A percentile compares a stretch with the other conserved stretches of the same genome.
These are phyloP conservation scores for Rhizophora apiculata DNA, from an alignment of 345 rosid genomes.

Conservation along the genomic window DNA sequence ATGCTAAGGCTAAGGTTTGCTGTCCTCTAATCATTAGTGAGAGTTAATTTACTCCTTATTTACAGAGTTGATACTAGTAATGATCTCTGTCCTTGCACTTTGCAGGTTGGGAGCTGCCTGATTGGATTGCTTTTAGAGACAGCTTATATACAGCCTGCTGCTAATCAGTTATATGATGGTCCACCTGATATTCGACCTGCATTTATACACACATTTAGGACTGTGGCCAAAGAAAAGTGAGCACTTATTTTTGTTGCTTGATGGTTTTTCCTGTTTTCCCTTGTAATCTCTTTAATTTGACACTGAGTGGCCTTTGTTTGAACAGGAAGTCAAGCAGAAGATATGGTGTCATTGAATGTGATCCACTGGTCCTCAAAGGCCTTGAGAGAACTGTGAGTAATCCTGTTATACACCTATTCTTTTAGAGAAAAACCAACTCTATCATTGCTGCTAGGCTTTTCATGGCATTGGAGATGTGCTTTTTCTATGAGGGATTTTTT, in stretches of 20 bases:
- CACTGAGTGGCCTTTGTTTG: constrained; percentile 9
- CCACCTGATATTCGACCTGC: constrained; percentile 94
- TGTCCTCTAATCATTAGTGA: constrained; percentile 19
- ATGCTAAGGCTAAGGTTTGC: constrained; percentile 79
- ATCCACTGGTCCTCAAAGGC: constrained; percentile 81
- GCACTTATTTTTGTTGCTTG: constrained; percentile 23
- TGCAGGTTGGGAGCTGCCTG: constrained; percentile 90
- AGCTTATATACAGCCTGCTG: constrained; percentile 83
- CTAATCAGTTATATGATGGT: constrained; percentile 52
- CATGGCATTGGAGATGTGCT: no score
- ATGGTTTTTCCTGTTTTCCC: constrained; percentile 2
- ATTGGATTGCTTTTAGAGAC: constrained; percentile 74
- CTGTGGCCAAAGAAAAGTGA: constrained; percentile 51
- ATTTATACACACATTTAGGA: constrained; percentile 65
- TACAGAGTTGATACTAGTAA: not conserved
- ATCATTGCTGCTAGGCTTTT: no score
- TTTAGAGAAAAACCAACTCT: not conserved
- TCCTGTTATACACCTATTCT: constrained; percentile 6
- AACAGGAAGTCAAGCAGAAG: constrained; percentile 62
- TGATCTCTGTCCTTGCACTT: constrained; percentile 18
- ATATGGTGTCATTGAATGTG: constrained; percentile 82
- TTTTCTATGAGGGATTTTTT: no score
- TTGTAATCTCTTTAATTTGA: constrained; percentile 15
- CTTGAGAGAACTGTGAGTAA: constrained; percentile 79
- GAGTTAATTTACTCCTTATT: constrained; percentile 1